Base-by-base conservation (phyloP, 192 early-diverging fungal genomes). In the Backusella australiensis region DNA sequence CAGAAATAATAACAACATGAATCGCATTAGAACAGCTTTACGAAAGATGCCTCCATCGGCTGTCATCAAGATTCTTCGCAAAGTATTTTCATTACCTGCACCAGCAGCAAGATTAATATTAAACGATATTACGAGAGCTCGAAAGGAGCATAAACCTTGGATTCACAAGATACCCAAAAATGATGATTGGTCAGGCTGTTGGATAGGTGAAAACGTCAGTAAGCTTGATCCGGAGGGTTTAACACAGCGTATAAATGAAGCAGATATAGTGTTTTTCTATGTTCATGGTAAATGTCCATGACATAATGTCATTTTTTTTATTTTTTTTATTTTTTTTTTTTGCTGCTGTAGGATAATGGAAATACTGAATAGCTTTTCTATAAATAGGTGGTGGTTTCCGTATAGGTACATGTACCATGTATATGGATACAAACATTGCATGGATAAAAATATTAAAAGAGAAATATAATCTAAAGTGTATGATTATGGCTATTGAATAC, bases 341-440 rank as follows among this genome's bases (percentile, higher is more conserved):
- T 83, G 11, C 39, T 83, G 2, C 75, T 83, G 66, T 77, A 78
- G 44, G 78, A 80, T 2, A 76, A 83, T 46, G 78, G 78, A 77
- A 71, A 73, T 34, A 42, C 29, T 46, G 32, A 46, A 32, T 71
- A 23, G 3, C 35, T 19, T 49, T 9, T 34, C 29, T 44, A 26
- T 38, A 34, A 7, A 71, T 77, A 81, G 80, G 80, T 69, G 82
- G 82, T 42, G 82, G 82, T 53, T 83, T 83, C 41, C 82, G 82
- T 66, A 76, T 83, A 15, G 82, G 82, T 4, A 80, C 34, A 3
- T 69, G 75, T 34, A 83, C 82, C 59, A 83, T 83, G 82, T 83
- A 77, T 11, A 80, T 80, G 78, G 82, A 83, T 29, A 77, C 82
- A 26, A 63, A 80, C 26, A 69, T 83, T 34, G 70, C 70, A 23